Percentiles rank a stretch among this genome's conserved stretches.
Conservation (phyloP, 2,329 filamentous ascomycete genomes). For the Ceratocystiopsis sp. region DNA sequence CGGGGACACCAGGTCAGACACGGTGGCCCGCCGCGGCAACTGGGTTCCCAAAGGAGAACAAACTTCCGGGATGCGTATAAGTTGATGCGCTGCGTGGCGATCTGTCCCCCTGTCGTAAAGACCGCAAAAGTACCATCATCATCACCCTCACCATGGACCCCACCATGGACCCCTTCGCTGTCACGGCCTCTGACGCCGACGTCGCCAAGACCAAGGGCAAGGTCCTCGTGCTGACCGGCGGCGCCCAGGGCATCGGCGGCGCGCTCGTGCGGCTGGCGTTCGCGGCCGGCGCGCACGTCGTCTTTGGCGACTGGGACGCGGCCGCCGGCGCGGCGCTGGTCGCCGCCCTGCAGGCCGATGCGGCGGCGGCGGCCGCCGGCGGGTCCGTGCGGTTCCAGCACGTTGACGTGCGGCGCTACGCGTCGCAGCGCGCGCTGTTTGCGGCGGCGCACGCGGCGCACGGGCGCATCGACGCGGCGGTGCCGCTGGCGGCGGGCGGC, state of each 20-base stretch:
- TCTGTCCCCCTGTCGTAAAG: too few species aligned
- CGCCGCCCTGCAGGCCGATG: conserved; percentile 1
- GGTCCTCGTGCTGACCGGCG: conserved; percentile 4
- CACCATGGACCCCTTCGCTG: too few species aligned
- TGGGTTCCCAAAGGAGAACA: too few species aligned
- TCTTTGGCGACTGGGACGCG: conserved; percentile 14
- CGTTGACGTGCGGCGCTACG: conserved; percentile 27
- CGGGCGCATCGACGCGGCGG: conserved; percentile 29
- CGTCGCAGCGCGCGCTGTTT: conserved; percentile 27
- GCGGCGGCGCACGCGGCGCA: conserved; percentile 25
- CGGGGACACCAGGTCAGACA: too few species aligned
- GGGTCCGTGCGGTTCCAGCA: conserved; percentile 18
- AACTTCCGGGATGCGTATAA: too few species aligned
- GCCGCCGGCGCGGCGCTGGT: conserved; percentile 9
- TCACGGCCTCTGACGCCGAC: background rate
- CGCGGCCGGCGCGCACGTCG: conserved; percentile 12
- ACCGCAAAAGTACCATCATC: too few species aligned
- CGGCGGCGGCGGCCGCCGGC: background rate
- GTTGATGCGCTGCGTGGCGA: too few species aligned
- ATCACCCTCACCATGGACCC: conserved; percentile 1
- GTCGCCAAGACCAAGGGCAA: conserved; percentile 6
- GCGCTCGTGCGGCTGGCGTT: conserved; percentile 11
- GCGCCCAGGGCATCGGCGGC: conserved; percentile 14
- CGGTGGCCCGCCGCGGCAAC: too few species aligned
- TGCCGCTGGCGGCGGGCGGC: conserved; percentile 26